Base-by-base conservation (phyloP, 441 rosid species). In the Geranium incanum region DNA sequence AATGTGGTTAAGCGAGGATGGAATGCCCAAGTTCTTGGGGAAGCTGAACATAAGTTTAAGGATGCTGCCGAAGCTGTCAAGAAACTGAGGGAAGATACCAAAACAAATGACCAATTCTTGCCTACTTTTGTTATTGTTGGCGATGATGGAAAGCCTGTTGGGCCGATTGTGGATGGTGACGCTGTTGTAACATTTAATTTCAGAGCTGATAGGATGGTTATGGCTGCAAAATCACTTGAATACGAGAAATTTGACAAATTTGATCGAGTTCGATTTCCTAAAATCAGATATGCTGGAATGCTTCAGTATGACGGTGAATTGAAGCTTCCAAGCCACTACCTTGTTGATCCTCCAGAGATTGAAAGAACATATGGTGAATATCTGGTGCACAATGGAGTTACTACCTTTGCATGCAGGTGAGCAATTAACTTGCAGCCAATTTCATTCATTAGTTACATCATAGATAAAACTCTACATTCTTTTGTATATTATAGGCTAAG, bases 21-120 rank as follows among this genome's bases (percentile, higher is more conserved):
- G 99, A 97, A 95, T 80, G 99, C 99, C 71, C 99, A 95, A 78
- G 97, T 95, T 72, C 98, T 89, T 38, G 99, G 99, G 52, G 97
- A 92, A 89, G 99, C 99, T 70, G 96, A 97, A 0, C 70, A 95
- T 86, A 88, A 90, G 80, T 95, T 95, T 76, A 87, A 55, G 66
- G 84, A 64, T 71, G 93, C 97, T 18, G 82, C 90, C 74, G 98
- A 95, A 84, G 99, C 99, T 11, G 86, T 92, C 70, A 88, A 90
- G 86, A 92, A 78, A 71, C 73, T 95, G 78, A 86, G 99, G 79
- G 82, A 78, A 36, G 84, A 70, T 0, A 81, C 89, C 71, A 88
- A 87, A 11, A 86, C 91, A 16, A 95, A 83, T 75, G 99, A 95
- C 76, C 99, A 95, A 77, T 95, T 88, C 77, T 74, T 95, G 38